Base-by-base conservation (phyloP, 495 filamentous ascomycete species). In the Pyrenula aspistea region DNA sequence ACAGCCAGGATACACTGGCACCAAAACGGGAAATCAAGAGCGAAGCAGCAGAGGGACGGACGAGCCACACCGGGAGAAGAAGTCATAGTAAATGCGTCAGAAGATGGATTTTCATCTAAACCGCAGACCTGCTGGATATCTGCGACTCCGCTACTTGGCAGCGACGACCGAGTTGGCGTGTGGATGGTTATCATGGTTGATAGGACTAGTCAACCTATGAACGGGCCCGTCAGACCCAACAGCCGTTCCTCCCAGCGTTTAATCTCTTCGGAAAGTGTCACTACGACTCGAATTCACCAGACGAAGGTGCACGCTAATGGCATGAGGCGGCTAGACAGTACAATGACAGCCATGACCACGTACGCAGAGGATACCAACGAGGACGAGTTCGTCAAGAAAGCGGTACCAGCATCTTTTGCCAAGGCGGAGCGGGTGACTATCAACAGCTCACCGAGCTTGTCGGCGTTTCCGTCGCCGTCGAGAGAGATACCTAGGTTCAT, bases 111-210 rank as follows among this genome's bases (percentile, higher is more conserved):
- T 20, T 72, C 62, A 20, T 59, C 69, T 2, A 68, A 78, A 54
- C 77, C 74, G 2, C 72, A 77, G 4, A 67, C 71, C 48, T 72
- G 79, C 25, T 84, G 78, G 80, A 78, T 83, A 11, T 77, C 83
- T 59, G 83, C 80, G 59, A 84, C 81, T 20, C 82, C 82, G 0
- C 61, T 85, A 15, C 31, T 83, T n/a, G 81, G 80, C 3, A 73
- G 65, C 54, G 78, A 83, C 61, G 76, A 77, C 11, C 63, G 76
- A 19, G 69, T 83, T 4, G 81, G 81, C 23, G 82, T 83, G 0
- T 84, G 80, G 80, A 83, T 84, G 80, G 70, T 84, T 2, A 75
- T 84, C 2, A 71, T 84, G 53, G 78, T 84, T 12, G 71, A 77
- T 56, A 21, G 19, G 22, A 4, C 19, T 19, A 15, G 31, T 42